Conservation (phyloP, 2,329 filamentous ascomycete genomes). For the Sclerotinia subarctica region DNA sequence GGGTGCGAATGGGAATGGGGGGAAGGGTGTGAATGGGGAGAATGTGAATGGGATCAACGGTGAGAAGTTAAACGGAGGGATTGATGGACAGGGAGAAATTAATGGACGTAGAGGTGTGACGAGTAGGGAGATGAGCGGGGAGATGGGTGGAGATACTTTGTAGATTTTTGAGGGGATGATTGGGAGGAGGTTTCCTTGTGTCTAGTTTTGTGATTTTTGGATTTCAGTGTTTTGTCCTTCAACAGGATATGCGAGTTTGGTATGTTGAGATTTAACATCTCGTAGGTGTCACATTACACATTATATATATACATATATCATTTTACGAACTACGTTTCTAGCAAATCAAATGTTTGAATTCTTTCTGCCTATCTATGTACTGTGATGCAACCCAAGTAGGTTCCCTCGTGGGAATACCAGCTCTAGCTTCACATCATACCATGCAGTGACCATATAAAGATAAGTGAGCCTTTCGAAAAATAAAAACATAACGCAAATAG, state of each 20-base stretch:
- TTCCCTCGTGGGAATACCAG: not conserved
- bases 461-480: not conserved
- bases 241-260: slow-evolving; percentile 7
- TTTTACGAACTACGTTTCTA: not conserved
- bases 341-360: not conserved
- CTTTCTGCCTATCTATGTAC: slow-evolving; percentile 9
- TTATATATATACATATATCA: not conserved
- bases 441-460: slow-evolving; percentile 7
- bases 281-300: slow-evolving; percentile 6
- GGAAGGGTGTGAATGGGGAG: not conserved
- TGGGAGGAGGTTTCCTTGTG: slow-evolving; percentile 16
- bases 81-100: not conserved
- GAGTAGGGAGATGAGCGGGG: slow-evolving; percentile 46
- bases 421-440: not conserved
- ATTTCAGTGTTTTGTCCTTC: slow-evolving; percentile 8
- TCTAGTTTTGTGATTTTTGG: not conserved
- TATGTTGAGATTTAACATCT: slow-evolving; percentile 22
- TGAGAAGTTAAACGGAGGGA: not conserved
- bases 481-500: not conserved
- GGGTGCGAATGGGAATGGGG: not conserved
- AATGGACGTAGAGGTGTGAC: slow-evolving; percentile 21
- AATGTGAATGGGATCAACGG: not conserved
- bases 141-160: slow-evolving; percentile 60
- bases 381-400: slow-evolving; percentile 5
- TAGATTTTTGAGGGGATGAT: slow-evolving; percentile 21